Evolutionary conservation across 306 rosid genomes (phyloP), one percentile per base, ranked within the genome.

Genomic region (Myrica gale): DNA sequence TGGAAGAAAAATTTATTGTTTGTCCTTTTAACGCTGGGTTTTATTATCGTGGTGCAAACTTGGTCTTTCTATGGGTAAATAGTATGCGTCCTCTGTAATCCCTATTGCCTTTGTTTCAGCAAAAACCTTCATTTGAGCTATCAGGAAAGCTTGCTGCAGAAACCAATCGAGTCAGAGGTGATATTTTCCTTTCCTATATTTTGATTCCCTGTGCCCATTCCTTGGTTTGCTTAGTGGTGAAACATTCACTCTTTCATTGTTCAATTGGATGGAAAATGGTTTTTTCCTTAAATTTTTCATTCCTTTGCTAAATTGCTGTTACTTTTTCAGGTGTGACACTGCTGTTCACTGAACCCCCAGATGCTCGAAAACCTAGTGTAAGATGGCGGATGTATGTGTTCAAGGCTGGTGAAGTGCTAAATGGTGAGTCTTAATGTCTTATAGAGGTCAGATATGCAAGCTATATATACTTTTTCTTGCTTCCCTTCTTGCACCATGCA

Each of bases 131-230:
- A 16, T 94, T 90, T 83, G 98, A 94, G 81, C 84, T 94, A n/a
- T 94, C 98, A 63, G 98, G 98, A 79, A 92, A 94, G 84, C 98
- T 94, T 56, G 98, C 98, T 19, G 95, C 89, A 13, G 98, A 94
- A 89, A 94, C 97, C 19, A 94, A 94, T 79, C 87, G 97, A 82
- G 82, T 92, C 73, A 92, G 90, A 85, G 98, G 98, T 94, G 78
- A 71, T 84, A 58, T 12, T 39, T 44, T 60, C 44, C 21, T 68
- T 73, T 73, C 41, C 23, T 20, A 7, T 15, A 12, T 67, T 41
- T 73, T 26, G 5, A 55, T 63, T 43, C 53, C n/a, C 54, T 66
- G 73, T 77, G 41, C 50, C 63, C 71, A 42, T 74, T 65, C 68
- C 9, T n/a, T 47, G 71, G 76, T 57, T 39, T 44, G 32, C 10